A percentile compares a stretch with the other conserved stretches of the same genome.
phyloP scores from a whole-genome alignment of 352 stramenopile species.

The Pythium utonaiense region DNA sequence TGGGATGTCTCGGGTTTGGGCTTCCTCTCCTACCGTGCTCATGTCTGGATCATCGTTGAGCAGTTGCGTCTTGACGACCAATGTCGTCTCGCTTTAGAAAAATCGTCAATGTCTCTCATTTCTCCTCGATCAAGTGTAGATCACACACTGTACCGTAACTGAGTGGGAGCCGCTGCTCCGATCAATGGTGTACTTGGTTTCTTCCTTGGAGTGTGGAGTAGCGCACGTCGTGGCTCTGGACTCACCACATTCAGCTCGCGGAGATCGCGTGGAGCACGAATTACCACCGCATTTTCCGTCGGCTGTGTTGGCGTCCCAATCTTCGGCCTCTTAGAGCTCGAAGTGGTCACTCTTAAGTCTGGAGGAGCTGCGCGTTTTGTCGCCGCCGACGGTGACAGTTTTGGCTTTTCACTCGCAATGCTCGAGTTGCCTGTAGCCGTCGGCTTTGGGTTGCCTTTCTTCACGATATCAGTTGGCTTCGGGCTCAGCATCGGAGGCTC shows the following conservation, averaged over 20 bases:
- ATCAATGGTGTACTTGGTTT: not conserved
- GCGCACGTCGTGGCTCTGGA: constrained; percentile 3
- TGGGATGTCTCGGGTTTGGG: no score
- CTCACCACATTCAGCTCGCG: constrained; percentile 16
- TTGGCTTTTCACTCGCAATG: no score
- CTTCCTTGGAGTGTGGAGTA: not conserved
- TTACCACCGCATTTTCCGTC: no score
- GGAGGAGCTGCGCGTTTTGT: not conserved
- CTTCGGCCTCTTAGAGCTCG: not conserved
- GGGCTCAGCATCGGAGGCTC: not conserved
- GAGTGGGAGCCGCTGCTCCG: not conserved
- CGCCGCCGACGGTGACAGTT: not conserved
- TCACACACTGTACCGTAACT: not conserved
- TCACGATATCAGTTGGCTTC: not conserved
- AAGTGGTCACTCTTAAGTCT: not conserved
- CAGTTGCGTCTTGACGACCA: no score
- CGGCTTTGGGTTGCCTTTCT: not conserved
- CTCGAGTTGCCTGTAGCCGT: no score
- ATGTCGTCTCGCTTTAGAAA: no score
- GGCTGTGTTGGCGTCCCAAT: not conserved
- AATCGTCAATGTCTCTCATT: no score
- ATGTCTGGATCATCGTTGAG: no score
- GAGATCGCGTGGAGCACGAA: not conserved
- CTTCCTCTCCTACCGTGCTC: no score
- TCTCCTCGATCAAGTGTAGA: not conserved